Percentiles rank a stretch among this genome's conserved stretches.
These are phyloP conservation scores for Eucalyptus fibrosa DNA, from an alignment of 345 rosid genomes.

Conservation along the genomic window DNA sequence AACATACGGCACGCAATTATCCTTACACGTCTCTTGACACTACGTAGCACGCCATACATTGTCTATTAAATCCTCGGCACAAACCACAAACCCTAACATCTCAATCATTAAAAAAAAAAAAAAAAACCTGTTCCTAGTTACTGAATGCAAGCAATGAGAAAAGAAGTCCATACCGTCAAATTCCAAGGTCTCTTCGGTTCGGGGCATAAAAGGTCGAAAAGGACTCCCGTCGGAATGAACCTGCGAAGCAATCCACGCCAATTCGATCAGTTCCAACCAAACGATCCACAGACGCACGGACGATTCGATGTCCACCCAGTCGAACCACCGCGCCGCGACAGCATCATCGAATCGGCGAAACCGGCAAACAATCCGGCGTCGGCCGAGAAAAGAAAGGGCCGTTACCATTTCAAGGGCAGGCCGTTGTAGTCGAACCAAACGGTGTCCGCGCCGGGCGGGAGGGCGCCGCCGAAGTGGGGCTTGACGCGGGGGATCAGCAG, in stretches of 20 bases:
- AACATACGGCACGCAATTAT: not conserved
- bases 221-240: conserved; percentile 89
- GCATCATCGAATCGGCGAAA: not conserved
- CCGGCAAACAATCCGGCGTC: not conserved
- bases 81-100: not conserved
- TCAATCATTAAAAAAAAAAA: not conserved
- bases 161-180: conserved; percentile 47
- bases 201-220: conserved; percentile 79
- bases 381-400: not conserved
- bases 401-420: conserved; percentile 78
- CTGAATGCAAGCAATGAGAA: not conserved
- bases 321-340: not conserved
- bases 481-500: conserved; percentile 46
- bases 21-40: not conserved
- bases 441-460: conserved; percentile 82
- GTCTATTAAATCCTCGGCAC: not conserved
- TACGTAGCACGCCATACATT: not conserved
- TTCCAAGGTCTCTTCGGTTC: conserved; percentile 96
- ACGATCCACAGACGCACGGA: not conserved
- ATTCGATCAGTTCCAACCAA: not conserved
- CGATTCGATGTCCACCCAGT: not conserved
- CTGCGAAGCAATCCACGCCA: conserved; percentile 12
- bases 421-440: conserved; percentile 92
- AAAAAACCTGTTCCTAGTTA: not conserved
- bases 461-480: conserved; percentile 71